These are phyloP conservation scores for Psilocybe azurescens DNA, from an alignment of 768 basidiomycete genomes.

Conservation along the genomic window DNA sequence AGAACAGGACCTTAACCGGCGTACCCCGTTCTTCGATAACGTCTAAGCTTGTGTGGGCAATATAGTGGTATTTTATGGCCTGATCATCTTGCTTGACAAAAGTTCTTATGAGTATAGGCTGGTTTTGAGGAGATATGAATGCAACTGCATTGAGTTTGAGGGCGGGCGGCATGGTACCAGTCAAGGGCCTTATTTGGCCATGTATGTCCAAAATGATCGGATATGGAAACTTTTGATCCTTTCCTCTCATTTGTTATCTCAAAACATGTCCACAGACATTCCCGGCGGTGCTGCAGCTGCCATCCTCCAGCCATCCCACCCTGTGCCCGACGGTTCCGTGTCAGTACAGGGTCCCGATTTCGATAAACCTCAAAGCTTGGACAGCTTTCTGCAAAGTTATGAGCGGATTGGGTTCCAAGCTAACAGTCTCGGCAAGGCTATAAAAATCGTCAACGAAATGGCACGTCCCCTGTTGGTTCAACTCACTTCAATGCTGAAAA, in stretches of 20 bases:
- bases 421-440: conserved; percentile 87
- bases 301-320: conserved; percentile 78
- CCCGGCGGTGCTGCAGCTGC: conserved; percentile 73
- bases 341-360: conserved; percentile 90
- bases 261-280: conserved; percentile 28
- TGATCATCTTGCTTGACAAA: conserved; percentile 62
- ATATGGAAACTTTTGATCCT: neutral
- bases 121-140: conserved; percentile 85
- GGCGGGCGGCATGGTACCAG: conserved; percentile 60
- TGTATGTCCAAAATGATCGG: conserved; percentile 12
- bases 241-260: neutral
- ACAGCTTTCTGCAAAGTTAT: conserved; percentile 77
- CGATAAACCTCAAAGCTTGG: conserved; percentile 66
- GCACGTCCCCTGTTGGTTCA: conserved; percentile 42
- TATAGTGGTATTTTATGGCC: conserved; percentile 85
- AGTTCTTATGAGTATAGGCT: conserved; percentile 79
- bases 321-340: conserved; percentile 65
- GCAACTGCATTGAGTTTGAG: conserved; percentile 82
- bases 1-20: conserved; percentile 27
- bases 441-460: conserved; percentile 93
- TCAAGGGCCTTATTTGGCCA: conserved; percentile 18
- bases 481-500: neutral
- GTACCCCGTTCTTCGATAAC: conserved; percentile 91
- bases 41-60: conserved; percentile 89
- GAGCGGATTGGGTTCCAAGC: conserved; percentile 97